phyloP scores from a whole-genome alignment of 2,329 filamentous ascomycete species.

The Gremmenia infestans region DNA sequence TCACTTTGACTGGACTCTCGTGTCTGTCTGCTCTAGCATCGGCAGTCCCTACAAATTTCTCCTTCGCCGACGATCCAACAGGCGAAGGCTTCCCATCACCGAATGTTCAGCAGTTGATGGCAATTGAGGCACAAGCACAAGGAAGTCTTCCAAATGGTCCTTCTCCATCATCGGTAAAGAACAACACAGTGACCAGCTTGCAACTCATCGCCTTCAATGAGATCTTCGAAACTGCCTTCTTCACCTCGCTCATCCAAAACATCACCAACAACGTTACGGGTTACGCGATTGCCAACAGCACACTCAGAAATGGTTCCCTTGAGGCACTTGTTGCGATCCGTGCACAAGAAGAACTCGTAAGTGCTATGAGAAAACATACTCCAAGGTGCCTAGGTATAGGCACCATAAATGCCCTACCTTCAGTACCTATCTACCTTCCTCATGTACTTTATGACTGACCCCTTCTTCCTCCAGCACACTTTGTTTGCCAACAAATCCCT shows the following conservation, averaged over 20 bases:
- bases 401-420: too few species aligned
- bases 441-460: too few species aligned
- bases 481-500: constrained; percentile 70
- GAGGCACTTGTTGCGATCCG: constrained; percentile 44
- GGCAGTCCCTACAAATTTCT: constrained; percentile 16
- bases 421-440: too few species aligned
- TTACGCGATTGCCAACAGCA: constrained; percentile 41
- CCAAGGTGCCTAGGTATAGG: too few species aligned
- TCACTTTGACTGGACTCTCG: neutral
- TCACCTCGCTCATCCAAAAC: constrained; percentile 59
- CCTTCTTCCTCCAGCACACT: constrained; percentile 44
- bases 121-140: constrained; percentile 51
- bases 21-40: constrained; percentile 1
- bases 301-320: constrained; percentile 36
- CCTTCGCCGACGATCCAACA: constrained; percentile 36
- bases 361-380: too few species aligned
- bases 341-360: constrained; percentile 69
- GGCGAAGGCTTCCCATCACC: constrained; percentile 57
- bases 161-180: constrained; percentile 43
- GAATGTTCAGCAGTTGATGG: constrained; percentile 37
- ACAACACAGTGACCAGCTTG: constrained; percentile 50
- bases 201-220: constrained; percentile 68
- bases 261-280: constrained; percentile 51
- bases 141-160: constrained; percentile 54
- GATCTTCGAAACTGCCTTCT: constrained; percentile 65